Evolutionary conservation across 495 filamentous ascomycete species (phyloP).

Genomic region (Penicillium bialowiezense): DNA sequence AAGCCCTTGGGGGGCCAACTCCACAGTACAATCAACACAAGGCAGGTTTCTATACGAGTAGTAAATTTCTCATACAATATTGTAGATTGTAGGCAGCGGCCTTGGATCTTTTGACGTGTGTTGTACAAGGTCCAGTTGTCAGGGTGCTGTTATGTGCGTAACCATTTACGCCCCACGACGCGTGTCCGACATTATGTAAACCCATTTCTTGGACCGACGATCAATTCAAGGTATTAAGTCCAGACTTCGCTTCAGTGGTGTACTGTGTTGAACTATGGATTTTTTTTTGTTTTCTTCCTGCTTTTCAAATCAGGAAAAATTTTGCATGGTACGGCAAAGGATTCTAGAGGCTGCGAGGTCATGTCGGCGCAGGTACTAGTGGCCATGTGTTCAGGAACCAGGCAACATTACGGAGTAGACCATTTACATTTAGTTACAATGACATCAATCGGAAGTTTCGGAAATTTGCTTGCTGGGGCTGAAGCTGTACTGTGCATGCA

Average conservation of each 20-base stretch:
- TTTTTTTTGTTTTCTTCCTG: too few species aligned
- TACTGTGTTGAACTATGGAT: too few species aligned
- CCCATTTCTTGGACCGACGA: too few species aligned
- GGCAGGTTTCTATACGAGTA: too few species aligned
- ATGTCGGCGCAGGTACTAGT: background rate
- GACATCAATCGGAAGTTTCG: background rate
- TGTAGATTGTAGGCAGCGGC: background rate
- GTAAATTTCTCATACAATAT: background rate
- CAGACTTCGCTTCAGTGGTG: too few species aligned
- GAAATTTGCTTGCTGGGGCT: too few species aligned
- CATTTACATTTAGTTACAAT: background rate
- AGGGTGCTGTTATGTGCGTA: background rate
- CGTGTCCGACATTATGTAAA: background rate
- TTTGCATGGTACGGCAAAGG: background rate
- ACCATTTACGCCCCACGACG: constrained; percentile 10
- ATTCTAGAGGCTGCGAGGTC: background rate
- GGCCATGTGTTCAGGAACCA: background rate
- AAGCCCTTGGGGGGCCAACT: background rate
- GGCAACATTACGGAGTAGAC: too few species aligned
- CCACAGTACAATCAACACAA: too few species aligned
- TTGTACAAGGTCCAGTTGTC: background rate
- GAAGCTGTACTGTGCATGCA: background rate
- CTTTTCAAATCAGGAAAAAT: background rate
- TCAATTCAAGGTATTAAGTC: too few species aligned
- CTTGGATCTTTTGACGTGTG: too few species aligned